Evolutionary conservation across 306 rosid species (phyloP), one percentile per base, ranked within the genome.

Genomic region (Gastrolobium bilobum): DNA sequence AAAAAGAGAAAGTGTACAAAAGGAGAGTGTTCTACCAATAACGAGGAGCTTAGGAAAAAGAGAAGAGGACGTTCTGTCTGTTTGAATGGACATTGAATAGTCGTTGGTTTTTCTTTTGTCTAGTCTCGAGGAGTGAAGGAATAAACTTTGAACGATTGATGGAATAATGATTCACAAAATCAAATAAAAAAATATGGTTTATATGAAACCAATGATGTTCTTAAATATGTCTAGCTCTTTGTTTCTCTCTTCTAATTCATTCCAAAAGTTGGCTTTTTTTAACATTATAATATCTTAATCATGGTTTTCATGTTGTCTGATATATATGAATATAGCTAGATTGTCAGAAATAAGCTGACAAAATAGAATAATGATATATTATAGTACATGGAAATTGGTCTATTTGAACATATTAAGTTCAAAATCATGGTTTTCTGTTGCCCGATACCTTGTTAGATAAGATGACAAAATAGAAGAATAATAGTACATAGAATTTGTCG

Each of bases 101-200:
- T 78, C 10, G 54, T 35, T 50, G 26, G 30, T 51, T 56, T 70
- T 39, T 50, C 75, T 65, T 74, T 78, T 71, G 61, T 65, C 64
- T 56, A 46, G 69, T 68, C 76, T 78, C 86, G 81, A 81, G 84
- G 82, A 73, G 75, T 13, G 4, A 3, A 68, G 29, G 68, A 68
- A 34, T 79, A 71, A 71, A 79, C 81, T 65, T 79, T 87, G 77
- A 80, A 75, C 84, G 88, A 84, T 84, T 87, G 82, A 82, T 71
- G 43, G 59, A 74, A 44, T 58, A 51, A 53, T 66, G 75, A 2
- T 10, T 57, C 76, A 65, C 80, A 54, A 56, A 40, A 56, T 76
- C 75, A 6, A 74, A 68, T 56, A 58, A n/a, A 29, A 37, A 2
- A 52, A n/a, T n/a, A 71, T 3, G 5, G 50, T 56, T 71, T 46